phyloP scores from a whole-genome alignment of 2,329 filamentous ascomycete species.

The Blastomyces parvus region DNA sequence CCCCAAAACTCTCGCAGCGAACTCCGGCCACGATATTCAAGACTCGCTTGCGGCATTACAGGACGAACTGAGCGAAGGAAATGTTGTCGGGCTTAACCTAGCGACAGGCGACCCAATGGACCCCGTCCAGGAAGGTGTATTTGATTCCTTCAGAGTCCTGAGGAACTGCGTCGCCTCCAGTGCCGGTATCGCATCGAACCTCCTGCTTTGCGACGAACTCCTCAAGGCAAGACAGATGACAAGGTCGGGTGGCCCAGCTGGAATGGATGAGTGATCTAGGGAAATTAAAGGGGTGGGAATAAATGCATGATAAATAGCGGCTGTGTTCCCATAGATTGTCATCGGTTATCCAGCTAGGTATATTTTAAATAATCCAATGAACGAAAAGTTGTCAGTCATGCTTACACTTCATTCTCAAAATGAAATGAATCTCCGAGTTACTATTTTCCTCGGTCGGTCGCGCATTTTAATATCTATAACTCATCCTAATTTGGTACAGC shows the following conservation, averaged over 20 bases:
- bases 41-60: conserved; percentile 81
- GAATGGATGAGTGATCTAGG: conserved; percentile 32
- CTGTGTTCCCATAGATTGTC: conserved; percentile 3
- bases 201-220: conserved; percentile 92
- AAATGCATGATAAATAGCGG: neutral
- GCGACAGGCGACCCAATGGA: conserved; percentile 89
- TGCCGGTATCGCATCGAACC: conserved; percentile 88
- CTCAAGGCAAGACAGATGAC: conserved; percentile 96
- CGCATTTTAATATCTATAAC: neutral
- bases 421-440: neutral
- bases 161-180: conserved; percentile 90
- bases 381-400: neutral
- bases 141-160: conserved; percentile 90
- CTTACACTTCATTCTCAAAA: neutral
- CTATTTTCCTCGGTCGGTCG: neutral
- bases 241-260: conserved; percentile 33
- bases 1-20: conserved; percentile 92
- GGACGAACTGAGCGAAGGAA: conserved; percentile 75
- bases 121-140: conserved; percentile 82
- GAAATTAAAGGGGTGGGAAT: neutral
- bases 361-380: conserved; percentile 5
- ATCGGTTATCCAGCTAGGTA: neutral
- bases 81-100: conserved; percentile 77
- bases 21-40: conserved; percentile 93
- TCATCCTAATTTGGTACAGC: neutral